Conservation (phyloP, 2,329 filamentous ascomycete genomes). For the Basipetospora chlamydospora region DNA sequence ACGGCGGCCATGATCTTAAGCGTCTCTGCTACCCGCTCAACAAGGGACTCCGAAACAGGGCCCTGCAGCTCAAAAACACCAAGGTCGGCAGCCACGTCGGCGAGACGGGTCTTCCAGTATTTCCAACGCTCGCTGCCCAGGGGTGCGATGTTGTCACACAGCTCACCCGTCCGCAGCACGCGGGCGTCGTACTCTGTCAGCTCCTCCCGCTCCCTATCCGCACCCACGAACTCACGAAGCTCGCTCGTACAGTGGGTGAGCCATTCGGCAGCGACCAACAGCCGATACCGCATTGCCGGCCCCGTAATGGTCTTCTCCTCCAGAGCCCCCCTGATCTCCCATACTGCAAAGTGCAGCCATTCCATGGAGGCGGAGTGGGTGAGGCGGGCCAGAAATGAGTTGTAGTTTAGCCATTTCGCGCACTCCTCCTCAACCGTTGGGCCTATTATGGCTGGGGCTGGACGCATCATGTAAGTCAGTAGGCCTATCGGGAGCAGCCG, state of each 20-base stretch:
- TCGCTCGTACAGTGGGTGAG: slow-evolving; percentile 8
- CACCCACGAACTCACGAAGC: too few species aligned
- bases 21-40: too few species aligned
- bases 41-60: too few species aligned
- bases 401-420: slow-evolving; percentile 17
- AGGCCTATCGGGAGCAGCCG: too few species aligned
- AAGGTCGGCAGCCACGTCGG: slow-evolving; percentile 8
- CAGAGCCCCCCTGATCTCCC: slow-evolving; percentile 16
- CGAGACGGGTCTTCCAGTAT: slow-evolving; percentile 17
- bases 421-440: background rate
- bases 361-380: slow-evolving; percentile 11
- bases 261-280: slow-evolving; percentile 4
- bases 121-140: slow-evolving; percentile 15
- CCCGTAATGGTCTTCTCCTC: slow-evolving; percentile 12
- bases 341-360: slow-evolving; percentile 16
- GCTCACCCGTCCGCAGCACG: too few species aligned
- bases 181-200: too few species aligned
- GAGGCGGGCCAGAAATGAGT: slow-evolving; percentile 19
- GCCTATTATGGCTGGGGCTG: too few species aligned
- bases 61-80: too few species aligned
- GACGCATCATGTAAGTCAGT: too few species aligned
- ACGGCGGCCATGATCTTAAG: too few species aligned
- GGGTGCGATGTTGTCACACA: slow-evolving; percentile 8
- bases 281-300: slow-evolving; percentile 3
- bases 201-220: too few species aligned